Conservation (phyloP, 164 flowering plant genomes). For the Taxillus chinensis region DNA sequence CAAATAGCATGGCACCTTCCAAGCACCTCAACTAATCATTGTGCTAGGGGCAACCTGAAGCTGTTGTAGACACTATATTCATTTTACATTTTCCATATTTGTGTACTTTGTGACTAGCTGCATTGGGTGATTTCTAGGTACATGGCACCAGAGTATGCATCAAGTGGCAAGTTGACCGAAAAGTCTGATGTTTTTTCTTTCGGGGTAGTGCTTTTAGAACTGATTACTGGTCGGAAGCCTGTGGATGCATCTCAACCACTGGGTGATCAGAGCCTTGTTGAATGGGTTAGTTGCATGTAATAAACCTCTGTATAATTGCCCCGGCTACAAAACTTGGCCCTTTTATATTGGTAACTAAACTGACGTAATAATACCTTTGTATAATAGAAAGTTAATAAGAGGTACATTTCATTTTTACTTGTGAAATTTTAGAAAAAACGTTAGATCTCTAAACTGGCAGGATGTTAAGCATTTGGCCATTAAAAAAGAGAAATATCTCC, state of each 20-base stretch:
- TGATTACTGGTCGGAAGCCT: slow-evolving; percentile 42
- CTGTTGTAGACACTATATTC: too few species aligned
- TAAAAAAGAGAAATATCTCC: too few species aligned
- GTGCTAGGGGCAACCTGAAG: too few species aligned
- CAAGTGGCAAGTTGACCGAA: slow-evolving; percentile 38
- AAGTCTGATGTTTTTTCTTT: slow-evolving; percentile 44
- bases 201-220: slow-evolving; percentile 43
- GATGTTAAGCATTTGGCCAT: too few species aligned
- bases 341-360: neutral
- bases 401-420: too few species aligned
- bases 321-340: neutral
- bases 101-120: neutral
- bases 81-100: neutral
- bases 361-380: neutral
- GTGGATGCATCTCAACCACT: slow-evolving; percentile 18
- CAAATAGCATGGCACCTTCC: too few species aligned
- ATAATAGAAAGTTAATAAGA: too few species aligned
- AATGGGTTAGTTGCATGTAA: slow-evolving; percentile 27
- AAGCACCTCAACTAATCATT: too few species aligned
- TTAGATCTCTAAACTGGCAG: too few species aligned
- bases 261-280: slow-evolving; percentile 32
- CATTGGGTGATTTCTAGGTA: slow-evolving; percentile 22
- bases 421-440: too few species aligned
- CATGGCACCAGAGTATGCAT: slow-evolving; percentile 45
- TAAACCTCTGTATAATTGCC: neutral